Conservation (phyloP, 768 basidiomycete species). For the Pholiota microspora region DNA sequence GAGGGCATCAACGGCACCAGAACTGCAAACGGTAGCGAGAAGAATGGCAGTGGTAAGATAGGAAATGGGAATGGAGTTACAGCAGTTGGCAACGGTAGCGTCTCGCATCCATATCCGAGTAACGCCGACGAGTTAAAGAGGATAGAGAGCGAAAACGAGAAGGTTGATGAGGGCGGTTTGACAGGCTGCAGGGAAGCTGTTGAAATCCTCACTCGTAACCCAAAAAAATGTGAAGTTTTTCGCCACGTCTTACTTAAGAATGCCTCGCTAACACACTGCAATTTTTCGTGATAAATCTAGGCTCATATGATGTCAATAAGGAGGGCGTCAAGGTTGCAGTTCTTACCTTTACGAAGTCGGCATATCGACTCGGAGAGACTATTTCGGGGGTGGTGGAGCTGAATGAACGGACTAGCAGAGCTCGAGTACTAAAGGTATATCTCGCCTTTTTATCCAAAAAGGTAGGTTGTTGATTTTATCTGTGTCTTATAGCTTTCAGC, state of each 20-base stretch:
- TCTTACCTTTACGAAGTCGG: constrained; percentile 88
- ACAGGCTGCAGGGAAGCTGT: constrained; percentile 80
- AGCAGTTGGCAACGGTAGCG: constrained; percentile 7
- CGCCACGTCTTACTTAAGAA: no score
- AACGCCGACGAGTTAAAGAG: constrained; percentile 29
- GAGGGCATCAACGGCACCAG: not conserved
- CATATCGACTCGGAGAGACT: constrained; percentile 91
- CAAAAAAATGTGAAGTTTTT: constrained; percentile 71
- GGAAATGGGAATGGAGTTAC: not conserved
- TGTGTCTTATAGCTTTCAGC: constrained; percentile 66
- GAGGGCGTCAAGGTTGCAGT: constrained; percentile 88
- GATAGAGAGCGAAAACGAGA: constrained; percentile 33
- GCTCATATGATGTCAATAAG: constrained; percentile 94
- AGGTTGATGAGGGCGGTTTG: constrained; percentile 42
- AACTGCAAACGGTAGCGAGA: not conserved
- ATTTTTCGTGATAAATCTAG: no score
- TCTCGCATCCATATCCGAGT: constrained; percentile 14
- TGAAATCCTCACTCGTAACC: constrained; percentile 85
- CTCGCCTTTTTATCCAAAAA: not conserved
- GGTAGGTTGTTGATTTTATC: not conserved
- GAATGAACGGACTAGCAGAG: constrained; percentile 66
- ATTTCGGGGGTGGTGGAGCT: constrained; percentile 86
- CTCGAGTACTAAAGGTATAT: constrained; percentile 81
- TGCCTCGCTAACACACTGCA: no score
- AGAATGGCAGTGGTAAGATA: not conserved